Conservation (phyloP, 345 rosid species). For the Anastatica hierochuntica region DNA sequence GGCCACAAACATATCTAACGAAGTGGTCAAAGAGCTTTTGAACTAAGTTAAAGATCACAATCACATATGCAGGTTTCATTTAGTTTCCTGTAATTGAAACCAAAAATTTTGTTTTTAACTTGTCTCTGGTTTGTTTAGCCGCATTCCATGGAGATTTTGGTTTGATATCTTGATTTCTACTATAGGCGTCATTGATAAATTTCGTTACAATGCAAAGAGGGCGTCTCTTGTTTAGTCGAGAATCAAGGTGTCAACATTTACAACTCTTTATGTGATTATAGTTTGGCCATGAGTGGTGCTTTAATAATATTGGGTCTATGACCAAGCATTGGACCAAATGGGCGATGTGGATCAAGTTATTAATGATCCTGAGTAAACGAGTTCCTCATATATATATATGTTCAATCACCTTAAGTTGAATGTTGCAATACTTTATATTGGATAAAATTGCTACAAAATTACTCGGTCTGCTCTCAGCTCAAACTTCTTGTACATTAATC, state of each 20-base stretch:
- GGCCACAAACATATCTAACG: slow-evolving; percentile 86
- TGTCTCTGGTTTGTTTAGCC: background rate
- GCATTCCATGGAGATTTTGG: background rate
- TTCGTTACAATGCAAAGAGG: slow-evolving; percentile 97
- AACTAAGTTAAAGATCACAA: slow-evolving; percentile 68
- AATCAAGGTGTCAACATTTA: slow-evolving; percentile 61
- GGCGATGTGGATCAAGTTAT: slow-evolving; percentile 87
- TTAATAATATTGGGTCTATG: slow-evolving; percentile 18
- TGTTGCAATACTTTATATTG: background rate
- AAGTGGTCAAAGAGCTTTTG: slow-evolving; percentile 99
- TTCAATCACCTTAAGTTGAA: too few relatives aligned
- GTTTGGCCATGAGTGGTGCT: background rate
- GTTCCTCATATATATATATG: slow-evolving; percentile 14
- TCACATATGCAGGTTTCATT: slow-evolving; percentile 84
- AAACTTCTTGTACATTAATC: too few relatives aligned
- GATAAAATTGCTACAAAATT: background rate
- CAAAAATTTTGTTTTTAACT: slow-evolving; percentile 5
- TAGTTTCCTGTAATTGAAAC: background rate
- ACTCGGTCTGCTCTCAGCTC: slow-evolving; percentile 1
- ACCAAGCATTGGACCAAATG: slow-evolving; percentile 83
- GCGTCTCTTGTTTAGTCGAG: slow-evolving; percentile 99
- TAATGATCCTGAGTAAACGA: slow-evolving; percentile 89
- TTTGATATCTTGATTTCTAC: slow-evolving; percentile 16
- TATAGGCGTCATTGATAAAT: slow-evolving; percentile 93
- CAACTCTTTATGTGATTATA: slow-evolving; percentile 12